These are phyloP conservation scores for Pholiota adiposa DNA, from an alignment of 1,284 basidiomycete species.

Conservation along the genomic window DNA sequence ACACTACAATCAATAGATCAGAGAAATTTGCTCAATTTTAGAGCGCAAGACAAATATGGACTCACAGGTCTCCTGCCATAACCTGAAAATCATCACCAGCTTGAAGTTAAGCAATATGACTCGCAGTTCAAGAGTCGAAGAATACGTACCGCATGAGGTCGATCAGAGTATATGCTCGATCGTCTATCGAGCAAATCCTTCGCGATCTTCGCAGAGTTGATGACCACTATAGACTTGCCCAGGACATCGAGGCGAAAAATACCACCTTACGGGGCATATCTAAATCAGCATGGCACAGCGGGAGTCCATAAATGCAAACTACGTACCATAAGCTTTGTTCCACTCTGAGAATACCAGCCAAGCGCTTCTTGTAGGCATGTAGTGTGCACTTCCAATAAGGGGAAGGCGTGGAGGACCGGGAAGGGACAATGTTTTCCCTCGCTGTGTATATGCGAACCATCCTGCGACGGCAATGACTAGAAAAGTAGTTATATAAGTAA, in stretches of 20 bases:
- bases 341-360: conserved; percentile 25
- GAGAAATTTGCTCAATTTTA: no score
- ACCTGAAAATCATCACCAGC: neutral
- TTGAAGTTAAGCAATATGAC: neutral
- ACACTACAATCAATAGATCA: conserved; percentile 6
- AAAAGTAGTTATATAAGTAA: neutral
- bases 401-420: conserved; percentile 25
- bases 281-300: neutral
- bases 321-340: conserved; percentile 13
- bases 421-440: conserved; percentile 10
- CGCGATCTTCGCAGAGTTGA: conserved; percentile 24
- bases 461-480: neutral
- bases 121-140: neutral
- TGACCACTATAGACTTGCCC: conserved; percentile 22
- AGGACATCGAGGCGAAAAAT: conserved; percentile 24
- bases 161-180: conserved; percentile 20
- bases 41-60: neutral
- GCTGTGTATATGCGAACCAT: neutral
- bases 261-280: conserved; percentile 8
- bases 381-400: conserved; percentile 26
- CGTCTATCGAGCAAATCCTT: conserved; percentile 23
- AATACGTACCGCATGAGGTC: conserved; percentile 18
- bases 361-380: conserved; percentile 22
- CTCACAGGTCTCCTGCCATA: conserved; percentile 18
- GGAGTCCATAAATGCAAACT: neutral